phyloP scores from a whole-genome alignment of 1,284 basidiomycete species.

The Thelephora terrestris region DNA sequence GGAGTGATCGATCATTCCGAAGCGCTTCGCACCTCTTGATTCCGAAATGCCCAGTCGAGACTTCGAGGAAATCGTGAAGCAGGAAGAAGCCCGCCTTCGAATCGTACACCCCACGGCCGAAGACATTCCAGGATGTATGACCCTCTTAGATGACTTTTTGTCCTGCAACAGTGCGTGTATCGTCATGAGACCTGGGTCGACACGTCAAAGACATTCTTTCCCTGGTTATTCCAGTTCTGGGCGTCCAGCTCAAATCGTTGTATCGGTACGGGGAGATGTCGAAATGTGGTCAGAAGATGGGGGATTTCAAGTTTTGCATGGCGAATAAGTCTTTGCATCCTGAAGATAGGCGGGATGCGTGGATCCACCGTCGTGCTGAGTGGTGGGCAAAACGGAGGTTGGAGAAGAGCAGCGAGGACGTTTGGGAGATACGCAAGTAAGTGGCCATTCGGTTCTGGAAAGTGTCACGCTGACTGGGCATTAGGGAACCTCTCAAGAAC shows the following conservation, averaged over 20 bases:
- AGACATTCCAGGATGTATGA: slow-evolving; percentile 77
- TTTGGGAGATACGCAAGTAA: slow-evolving; percentile 84
- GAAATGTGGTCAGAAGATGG: slow-evolving; percentile 71
- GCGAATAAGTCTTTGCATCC: slow-evolving; percentile 69
- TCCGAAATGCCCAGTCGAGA: slow-evolving; percentile 8
- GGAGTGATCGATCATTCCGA: too few relatives aligned
- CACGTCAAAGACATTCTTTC: background rate
- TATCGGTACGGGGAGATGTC: slow-evolving; percentile 81
- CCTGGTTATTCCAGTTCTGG: slow-evolving; percentile 46
- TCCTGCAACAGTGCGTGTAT: slow-evolving; percentile 57
- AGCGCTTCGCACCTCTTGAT: too few relatives aligned
- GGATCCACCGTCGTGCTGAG: slow-evolving; percentile 81
- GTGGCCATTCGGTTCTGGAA: slow-evolving; percentile 15
- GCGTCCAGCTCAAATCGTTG: slow-evolving; percentile 74
- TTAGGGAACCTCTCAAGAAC: slow-evolving; percentile 20
- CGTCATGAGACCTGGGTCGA: background rate
- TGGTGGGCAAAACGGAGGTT: slow-evolving; percentile 81
- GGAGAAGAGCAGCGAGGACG: slow-evolving; percentile 79
- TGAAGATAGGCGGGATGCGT: slow-evolving; percentile 70
- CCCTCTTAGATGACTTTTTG: slow-evolving; percentile 70
- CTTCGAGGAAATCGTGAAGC: slow-evolving; percentile 43
- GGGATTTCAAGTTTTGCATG: slow-evolving; percentile 96
- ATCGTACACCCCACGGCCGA: slow-evolving; percentile 59
- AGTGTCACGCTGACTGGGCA: background rate
- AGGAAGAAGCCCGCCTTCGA: slow-evolving; percentile 57